phyloP scores from a whole-genome alignment of 129 eudicot species.

The Mikania micrantha region DNA sequence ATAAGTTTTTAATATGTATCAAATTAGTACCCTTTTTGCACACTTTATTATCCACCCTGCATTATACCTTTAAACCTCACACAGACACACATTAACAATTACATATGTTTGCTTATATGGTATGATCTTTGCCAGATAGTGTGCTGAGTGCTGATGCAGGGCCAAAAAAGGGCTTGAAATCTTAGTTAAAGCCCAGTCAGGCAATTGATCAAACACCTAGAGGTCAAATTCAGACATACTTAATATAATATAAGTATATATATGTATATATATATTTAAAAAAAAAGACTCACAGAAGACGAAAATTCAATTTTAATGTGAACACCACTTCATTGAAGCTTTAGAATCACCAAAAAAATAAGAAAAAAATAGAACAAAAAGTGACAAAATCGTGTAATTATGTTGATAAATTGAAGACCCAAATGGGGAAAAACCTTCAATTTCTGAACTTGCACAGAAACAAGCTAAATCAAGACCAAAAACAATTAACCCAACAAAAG shows the following conservation, averaged over 20 bases:
- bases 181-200: no score
- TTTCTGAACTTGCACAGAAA: neutral
- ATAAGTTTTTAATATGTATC: no score
- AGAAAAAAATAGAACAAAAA: neutral
- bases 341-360: neutral
- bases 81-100: neutral
- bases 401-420: constrained; percentile 13
- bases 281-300: neutral
- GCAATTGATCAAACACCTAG: constrained; percentile 9
- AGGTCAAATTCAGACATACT: constrained; percentile 5
- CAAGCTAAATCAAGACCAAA: constrained; percentile 22
- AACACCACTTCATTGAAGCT: constrained; percentile 21
- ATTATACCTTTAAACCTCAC: constrained; percentile 7
- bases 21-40: neutral
- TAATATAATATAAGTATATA: no score
- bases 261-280: no score
- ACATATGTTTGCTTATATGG: neutral
- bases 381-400: neutral
- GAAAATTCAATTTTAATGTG: constrained; percentile 2
- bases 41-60: constrained; percentile 5
- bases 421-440: constrained; percentile 22
- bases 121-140: constrained; percentile 2
- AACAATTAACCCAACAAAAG: neutral
- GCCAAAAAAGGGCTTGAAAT: constrained; percentile 2
- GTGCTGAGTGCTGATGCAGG: neutral